These are phyloP conservation scores for Tulasnella calospora DNA, from an alignment of 768 basidiomycete genomes.

Conservation along the genomic window DNA sequence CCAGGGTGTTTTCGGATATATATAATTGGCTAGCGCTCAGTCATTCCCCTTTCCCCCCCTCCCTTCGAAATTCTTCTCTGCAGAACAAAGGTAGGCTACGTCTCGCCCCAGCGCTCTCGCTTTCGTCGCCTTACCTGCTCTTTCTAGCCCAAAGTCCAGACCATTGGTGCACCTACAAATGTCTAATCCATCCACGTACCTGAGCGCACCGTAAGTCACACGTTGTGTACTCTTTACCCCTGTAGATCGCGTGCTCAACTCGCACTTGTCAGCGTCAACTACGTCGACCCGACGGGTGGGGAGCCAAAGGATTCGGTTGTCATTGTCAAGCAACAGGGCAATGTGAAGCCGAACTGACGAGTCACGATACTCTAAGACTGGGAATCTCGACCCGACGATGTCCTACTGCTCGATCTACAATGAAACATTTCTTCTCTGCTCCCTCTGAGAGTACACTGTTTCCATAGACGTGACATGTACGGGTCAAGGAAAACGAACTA, in stretches of 20 bases:
- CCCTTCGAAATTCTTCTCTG: neutral
- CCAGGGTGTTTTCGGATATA: neutral
- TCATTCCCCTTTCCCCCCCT: neutral
- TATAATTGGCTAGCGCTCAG: neutral
- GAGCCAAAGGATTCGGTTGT: neutral
- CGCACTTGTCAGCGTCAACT: neutral
- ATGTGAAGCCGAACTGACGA: neutral
- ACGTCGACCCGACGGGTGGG: neutral
- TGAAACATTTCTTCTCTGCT: neutral
- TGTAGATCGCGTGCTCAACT: neutral
- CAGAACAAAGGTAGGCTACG: neutral
- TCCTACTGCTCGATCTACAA: neutral
- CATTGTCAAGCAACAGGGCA: neutral
- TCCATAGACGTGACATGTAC: neutral
- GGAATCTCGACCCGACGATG: too few relatives aligned
- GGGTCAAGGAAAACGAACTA: too few relatives aligned
- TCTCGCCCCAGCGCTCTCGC: neutral
- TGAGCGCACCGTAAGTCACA: neutral
- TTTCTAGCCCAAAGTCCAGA: conserved; percentile 1
- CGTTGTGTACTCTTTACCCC: neutral
- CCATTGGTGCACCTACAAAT: neutral
- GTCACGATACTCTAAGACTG: neutral
- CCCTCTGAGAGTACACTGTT: too few relatives aligned
- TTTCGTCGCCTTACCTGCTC: neutral
- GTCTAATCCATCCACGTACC: neutral